These are phyloP conservation scores for Mycena albidolilacea DNA, from an alignment of 768 basidiomycete genomes.

Conservation along the genomic window DNA sequence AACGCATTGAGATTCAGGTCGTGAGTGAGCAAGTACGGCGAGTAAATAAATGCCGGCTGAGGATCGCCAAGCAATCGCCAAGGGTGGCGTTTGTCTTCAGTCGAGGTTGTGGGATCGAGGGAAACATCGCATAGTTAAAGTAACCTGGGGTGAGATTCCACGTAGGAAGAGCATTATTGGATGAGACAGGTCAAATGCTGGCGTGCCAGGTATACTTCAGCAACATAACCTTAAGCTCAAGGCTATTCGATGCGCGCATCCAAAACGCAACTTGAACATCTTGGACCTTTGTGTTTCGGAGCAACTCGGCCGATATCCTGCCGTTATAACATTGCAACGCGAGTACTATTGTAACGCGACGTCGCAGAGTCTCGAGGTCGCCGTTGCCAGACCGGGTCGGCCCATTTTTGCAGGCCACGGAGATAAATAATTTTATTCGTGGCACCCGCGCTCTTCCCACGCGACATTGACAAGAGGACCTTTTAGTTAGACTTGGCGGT, in stretches of 20 bases:
- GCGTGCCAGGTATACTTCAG: no score
- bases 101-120: constrained; percentile 10
- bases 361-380: background rate
- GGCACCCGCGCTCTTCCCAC: constrained; percentile 9
- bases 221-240: no score
- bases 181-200: no score
- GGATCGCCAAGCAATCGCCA: constrained; percentile 9
- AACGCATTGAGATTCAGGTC: constrained; percentile 5
- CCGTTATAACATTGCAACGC: no score
- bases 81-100: background rate
- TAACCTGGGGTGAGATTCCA: no score
- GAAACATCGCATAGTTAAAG: no score
- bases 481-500: constrained; percentile 25
- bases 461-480: constrained; percentile 13
- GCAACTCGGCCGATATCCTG: no score
- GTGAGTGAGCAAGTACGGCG: background rate
- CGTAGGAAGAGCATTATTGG: no score
- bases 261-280: no score
- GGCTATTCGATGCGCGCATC: no score
- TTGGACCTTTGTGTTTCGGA: no score
- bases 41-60: background rate
- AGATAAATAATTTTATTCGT: background rate
- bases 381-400: constrained; percentile 15
- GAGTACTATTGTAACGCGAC: no score
- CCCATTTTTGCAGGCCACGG: constrained; percentile 3